Evolutionary conservation across 208 protist species (phyloP), one percentile per base, ranked within the genome.

Genomic region (Trypanosoma caninum): DNA sequence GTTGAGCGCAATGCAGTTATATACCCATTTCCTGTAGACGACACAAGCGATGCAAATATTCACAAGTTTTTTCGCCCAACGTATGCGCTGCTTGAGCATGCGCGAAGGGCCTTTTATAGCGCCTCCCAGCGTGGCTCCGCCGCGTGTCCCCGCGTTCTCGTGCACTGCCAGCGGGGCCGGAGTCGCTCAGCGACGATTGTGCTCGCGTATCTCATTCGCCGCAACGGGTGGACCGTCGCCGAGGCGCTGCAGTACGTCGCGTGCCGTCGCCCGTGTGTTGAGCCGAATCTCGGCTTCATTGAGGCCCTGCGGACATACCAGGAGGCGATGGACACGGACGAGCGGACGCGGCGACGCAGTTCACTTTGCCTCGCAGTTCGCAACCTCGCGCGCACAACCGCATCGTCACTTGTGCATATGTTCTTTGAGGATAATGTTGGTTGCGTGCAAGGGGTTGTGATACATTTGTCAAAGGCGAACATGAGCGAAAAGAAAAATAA

Each of bases 81-180:
- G 0, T 72, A 65, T 37, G 51, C 65, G 11, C 56, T 92, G 18
- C 73, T 95, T 27, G 80, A 91, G 40, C 57, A 56, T 14, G 72
- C 82, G 10, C 72, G 83, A 0, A 61, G 62, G 30, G 55, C 70
- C 27, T 84, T 84, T 68, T 93, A 79, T 56, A 45, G 67, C 27
- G 65, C 69, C 20, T 63, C 69, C 28, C 5, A 41, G 20, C 41
- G 40, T 25, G 37, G 28, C 37, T 10, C 34, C 31, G 58, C 51
- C 51, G 54, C 40, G 3, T 37, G 58, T 20, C 86, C 86, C 3
- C 55, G 75, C 9, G 72, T 93, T 20, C 74, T 95, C 14, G 78
- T 93, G 46, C 86, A 96, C 72, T 96, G 90, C 61, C 87, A 91
- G 52, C 82, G 84, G 52, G 90, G 90, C 1, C 53, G 74, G n/a